Evolutionary conservation across 305 asterid genomes (phyloP).

Genomic region (Rubia tinctorum): DNA sequence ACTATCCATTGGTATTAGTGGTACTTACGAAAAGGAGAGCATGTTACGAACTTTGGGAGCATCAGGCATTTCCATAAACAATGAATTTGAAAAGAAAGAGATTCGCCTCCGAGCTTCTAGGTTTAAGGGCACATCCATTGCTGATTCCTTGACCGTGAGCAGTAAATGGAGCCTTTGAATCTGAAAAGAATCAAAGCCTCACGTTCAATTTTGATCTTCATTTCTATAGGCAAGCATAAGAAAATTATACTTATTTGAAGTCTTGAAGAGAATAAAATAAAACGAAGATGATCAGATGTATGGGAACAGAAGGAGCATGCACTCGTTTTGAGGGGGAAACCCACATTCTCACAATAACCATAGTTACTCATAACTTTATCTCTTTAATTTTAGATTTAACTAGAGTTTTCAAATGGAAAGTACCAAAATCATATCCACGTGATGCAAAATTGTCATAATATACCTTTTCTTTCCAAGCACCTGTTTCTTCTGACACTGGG

Average conservation of each 20-base stretch:
- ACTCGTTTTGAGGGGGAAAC: not conserved
- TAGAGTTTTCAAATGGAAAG: not conserved
- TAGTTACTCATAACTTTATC: not conserved
- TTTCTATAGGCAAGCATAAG: not conserved
- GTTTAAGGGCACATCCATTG: constrained; percentile 98
- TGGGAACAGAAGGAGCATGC: not conserved
- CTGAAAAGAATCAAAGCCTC: constrained; percentile 35
- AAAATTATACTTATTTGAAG: not conserved
- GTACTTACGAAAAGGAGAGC: constrained; percentile 93
- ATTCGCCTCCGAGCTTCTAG: constrained; percentile 95
- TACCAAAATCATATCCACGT: not conserved
- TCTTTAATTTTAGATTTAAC: not conserved
- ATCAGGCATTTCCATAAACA: constrained; percentile 97
- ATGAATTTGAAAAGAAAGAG: constrained; percentile 93
- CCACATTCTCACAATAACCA: not conserved
- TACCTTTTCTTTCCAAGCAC: constrained; percentile 96
- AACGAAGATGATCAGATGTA: not conserved
- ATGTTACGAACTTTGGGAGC: constrained; percentile 99
- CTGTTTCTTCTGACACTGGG: constrained; percentile 80
- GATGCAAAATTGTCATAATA: constrained; percentile 20
- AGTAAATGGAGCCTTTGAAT: constrained; percentile 84
- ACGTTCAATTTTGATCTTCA: not conserved
- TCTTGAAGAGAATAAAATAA: not conserved
- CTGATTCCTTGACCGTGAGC: constrained; percentile 94
- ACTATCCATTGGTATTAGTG: constrained; percentile 17